Percentiles rank a stretch among this genome's conserved stretches.
Conservation (phyloP, 305 asterid species). For the Striga hermonthica region DNA sequence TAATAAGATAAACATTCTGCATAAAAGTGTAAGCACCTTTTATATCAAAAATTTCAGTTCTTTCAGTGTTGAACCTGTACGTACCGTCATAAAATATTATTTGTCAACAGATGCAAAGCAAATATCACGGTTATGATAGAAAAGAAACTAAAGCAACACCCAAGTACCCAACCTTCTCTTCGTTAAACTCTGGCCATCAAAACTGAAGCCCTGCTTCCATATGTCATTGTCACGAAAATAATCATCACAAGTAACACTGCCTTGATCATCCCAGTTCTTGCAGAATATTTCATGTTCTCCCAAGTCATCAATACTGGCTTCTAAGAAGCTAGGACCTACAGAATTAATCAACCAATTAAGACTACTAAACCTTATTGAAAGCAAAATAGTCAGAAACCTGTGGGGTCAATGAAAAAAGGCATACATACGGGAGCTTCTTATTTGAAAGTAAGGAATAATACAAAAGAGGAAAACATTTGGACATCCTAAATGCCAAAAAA, state of each 20-base stretch:
- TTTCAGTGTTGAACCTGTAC: slow-evolving; percentile 34
- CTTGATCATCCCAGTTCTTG: slow-evolving; percentile 37
- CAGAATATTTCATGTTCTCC: slow-evolving; percentile 38
- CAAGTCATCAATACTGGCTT: slow-evolving; percentile 38
- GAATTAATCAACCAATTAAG: slow-evolving; percentile 22
- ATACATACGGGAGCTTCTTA: slow-evolving; percentile 6
- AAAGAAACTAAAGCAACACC: slow-evolving; percentile 4
- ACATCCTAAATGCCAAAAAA: slow-evolving; percentile 15
- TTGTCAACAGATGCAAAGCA: slow-evolving; percentile 8
- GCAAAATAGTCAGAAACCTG: slow-evolving; percentile 19
- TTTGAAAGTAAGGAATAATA: slow-evolving; percentile 9
- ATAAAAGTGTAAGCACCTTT: slow-evolving; percentile 35
- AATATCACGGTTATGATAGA: slow-evolving; percentile 15
- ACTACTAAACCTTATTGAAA: slow-evolving; percentile 27
- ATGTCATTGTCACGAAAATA: slow-evolving; percentile 34
- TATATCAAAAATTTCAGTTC: slow-evolving; percentile 28
- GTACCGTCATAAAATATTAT: slow-evolving; percentile 18
- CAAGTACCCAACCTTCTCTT: slow-evolving; percentile 44
- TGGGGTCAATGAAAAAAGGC: slow-evolving; percentile 18
- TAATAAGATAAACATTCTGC: slow-evolving; percentile 11
- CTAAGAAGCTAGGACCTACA: slow-evolving; percentile 44
- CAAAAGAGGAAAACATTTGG: neutral
- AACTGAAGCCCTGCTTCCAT: slow-evolving; percentile 38
- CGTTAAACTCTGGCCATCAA: slow-evolving; percentile 42
- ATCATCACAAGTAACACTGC: slow-evolving; percentile 43